Evolutionary conservation across 345 rosid genomes (phyloP).

Genomic region (Trapa bicornis): DNA sequence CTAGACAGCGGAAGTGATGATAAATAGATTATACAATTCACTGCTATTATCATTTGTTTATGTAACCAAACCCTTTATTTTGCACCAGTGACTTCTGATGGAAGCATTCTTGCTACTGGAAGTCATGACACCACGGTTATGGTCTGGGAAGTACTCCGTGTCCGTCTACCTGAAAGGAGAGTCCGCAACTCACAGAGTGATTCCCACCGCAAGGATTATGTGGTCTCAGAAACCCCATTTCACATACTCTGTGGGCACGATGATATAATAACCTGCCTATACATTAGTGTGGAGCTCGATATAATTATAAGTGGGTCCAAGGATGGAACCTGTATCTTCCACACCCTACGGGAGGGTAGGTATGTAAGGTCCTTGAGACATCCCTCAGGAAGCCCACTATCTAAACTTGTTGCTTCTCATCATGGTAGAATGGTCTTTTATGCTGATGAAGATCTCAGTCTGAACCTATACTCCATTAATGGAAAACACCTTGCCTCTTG

Average conservation of each 20-base stretch:
- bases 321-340: constrained; percentile 92
- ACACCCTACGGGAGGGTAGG: constrained; percentile 65
- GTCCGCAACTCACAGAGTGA: constrained; percentile 41
- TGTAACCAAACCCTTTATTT: constrained; percentile 6
- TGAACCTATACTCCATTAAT: constrained; percentile 79
- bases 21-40: not conserved
- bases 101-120: constrained; percentile 83
- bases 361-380: constrained; percentile 76
- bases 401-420: constrained; percentile 75
- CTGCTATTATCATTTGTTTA: not conserved
- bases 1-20: too few species aligned
- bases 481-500: constrained; percentile 85
- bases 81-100: constrained; percentile 77
- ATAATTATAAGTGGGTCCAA: constrained; percentile 95
- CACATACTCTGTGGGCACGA: constrained; percentile 95
- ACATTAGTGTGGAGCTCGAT: constrained; percentile 77
- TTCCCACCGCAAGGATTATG: constrained; percentile 46
- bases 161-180: constrained; percentile 50
- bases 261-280: constrained; percentile 82
- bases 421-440: constrained; percentile 74
- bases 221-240: constrained; percentile 78
- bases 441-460: constrained; percentile 83
- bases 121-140: constrained; percentile 93
- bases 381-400: constrained; percentile 74
- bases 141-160: constrained; percentile 79